Conservation (phyloP, 2,329 filamentous ascomycete species). For the Sporothrix schenckii region DNA sequence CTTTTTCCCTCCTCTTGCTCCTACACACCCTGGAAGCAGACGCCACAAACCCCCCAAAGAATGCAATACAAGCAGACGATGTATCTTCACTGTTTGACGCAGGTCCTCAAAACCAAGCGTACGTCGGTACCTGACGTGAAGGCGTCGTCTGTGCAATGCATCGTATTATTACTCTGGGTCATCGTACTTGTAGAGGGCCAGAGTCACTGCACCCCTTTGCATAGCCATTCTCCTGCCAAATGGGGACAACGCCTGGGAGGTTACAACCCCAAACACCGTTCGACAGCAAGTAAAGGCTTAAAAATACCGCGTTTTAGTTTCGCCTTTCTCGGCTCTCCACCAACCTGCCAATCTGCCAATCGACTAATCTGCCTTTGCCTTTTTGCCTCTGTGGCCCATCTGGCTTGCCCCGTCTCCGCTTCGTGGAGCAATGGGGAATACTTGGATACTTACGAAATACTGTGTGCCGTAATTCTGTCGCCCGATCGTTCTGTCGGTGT, state of each 20-base stretch:
- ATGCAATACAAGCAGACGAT: not conserved
- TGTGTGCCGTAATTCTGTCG: not conserved
- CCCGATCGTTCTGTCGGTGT: no score
- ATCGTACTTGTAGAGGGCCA: not conserved
- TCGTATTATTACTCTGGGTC: no score
- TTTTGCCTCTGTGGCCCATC: slow-evolving; percentile 3
- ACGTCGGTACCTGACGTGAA: not conserved
- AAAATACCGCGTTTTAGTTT: slow-evolving; percentile 20
- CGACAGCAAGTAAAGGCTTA: not conserved
- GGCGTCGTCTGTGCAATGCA: no score
- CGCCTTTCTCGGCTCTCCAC: not conserved
- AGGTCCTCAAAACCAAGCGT: not conserved
- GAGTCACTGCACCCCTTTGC: not conserved
- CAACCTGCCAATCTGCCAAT: slow-evolving; percentile 5
- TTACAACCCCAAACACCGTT: not conserved
- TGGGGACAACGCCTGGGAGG: not conserved
- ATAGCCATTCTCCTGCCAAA: not conserved
- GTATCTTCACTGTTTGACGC: not conserved
- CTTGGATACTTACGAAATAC: no score
- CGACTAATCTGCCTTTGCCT: slow-evolving; percentile 1
- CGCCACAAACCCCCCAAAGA: not conserved
- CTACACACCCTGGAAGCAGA: not conserved
- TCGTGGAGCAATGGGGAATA: slow-evolving; percentile 11
- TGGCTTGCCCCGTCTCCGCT: slow-evolving; percentile 10
- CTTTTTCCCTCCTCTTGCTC: not conserved